Percentiles rank a stretch among this genome's conserved stretches.
Evolutionary conservation across 305 asterid genomes (phyloP).

Genomic region (Plantago coronopus): DNA sequence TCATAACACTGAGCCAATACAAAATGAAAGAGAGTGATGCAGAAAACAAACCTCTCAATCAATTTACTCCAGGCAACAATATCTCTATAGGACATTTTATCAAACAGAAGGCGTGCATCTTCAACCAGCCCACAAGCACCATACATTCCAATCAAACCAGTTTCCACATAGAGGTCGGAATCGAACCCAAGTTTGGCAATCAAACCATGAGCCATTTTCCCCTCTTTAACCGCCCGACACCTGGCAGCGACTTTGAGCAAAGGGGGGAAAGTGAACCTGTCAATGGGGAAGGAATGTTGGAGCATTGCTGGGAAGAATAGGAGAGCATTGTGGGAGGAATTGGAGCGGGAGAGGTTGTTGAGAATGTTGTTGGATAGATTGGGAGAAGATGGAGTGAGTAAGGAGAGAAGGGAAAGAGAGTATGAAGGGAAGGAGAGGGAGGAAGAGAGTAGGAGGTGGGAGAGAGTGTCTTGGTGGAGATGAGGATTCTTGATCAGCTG

Average conservation of each 20-base stretch:
- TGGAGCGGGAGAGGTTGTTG: conserved; percentile 51
- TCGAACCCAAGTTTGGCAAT: conserved; percentile 49
- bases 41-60: conserved; percentile 47
- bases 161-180: conserved; percentile 66
- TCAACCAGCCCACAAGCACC: conserved; percentile 44
- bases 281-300: conserved; percentile 35
- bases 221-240: conserved; percentile 38
- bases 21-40: background rate
- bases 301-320: conserved; percentile 41
- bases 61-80: conserved; percentile 70
- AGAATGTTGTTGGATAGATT: conserved; percentile 49
- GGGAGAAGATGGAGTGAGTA: conserved; percentile 29
- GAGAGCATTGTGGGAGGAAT: conserved; percentile 38
- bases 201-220: conserved; percentile 58
- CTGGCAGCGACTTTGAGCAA: conserved; percentile 59
- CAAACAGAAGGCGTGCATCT: conserved; percentile 67
- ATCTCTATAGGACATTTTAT: conserved; percentile 66
- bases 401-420: conserved; percentile 54
- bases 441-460: conserved; percentile 47
- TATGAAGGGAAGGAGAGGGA: conserved; percentile 56
- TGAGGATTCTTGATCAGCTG: conserved; percentile 39
- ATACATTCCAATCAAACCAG: conserved; percentile 67
- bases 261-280: conserved; percentile 64
- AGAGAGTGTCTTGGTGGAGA: conserved; percentile 33
- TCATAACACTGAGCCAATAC: background rate